These are phyloP conservation scores for Pythium aristosporum DNA, from an alignment of 352 stramenopile genomes.

Conservation along the genomic window DNA sequence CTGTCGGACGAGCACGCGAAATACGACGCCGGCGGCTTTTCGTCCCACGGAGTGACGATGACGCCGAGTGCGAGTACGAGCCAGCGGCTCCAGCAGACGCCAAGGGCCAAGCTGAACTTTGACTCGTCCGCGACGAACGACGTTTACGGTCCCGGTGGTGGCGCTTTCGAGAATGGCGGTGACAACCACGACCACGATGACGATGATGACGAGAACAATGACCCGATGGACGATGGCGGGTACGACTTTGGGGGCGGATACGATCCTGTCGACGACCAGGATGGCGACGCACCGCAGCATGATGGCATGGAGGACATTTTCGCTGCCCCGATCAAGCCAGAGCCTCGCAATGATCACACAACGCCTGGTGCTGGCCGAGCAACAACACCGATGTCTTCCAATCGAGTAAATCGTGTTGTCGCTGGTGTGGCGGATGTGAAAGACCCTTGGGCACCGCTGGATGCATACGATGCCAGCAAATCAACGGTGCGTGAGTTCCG, in stretches of 20 bases:
- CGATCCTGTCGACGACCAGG: slow-evolving; percentile 28
- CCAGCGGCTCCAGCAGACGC: slow-evolving; percentile 24
- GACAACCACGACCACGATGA: slow-evolving; percentile 22
- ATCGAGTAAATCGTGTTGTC: slow-evolving; percentile 3
- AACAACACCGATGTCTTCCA: neutral
- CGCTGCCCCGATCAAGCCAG: slow-evolving; percentile 13
- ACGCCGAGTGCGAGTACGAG: neutral
- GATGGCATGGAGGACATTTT: slow-evolving; percentile 23
- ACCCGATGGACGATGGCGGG: slow-evolving; percentile 20
- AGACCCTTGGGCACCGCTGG: slow-evolving; percentile 68
- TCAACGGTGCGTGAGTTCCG: slow-evolving; percentile 64
- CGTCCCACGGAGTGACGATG: neutral
- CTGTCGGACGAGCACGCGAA: slow-evolving; percentile 26
- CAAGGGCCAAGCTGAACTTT: slow-evolving; percentile 27
- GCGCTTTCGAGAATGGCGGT: neutral
- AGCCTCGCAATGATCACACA: slow-evolving; percentile 13
- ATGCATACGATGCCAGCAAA: slow-evolving; percentile 76
- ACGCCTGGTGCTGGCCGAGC: neutral
- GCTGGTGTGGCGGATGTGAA: slow-evolving; percentile 27
- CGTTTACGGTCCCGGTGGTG: slow-evolving; percentile 22
- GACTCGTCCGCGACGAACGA: slow-evolving; percentile 21
- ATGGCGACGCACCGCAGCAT: slow-evolving; percentile 7
- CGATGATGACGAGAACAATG: slow-evolving; percentile 28
- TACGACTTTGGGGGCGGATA: slow-evolving; percentile 36
- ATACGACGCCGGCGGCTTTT: neutral